Conservation (phyloP, 768 basidiomycete species). For the Tulasnella sp. region DNA sequence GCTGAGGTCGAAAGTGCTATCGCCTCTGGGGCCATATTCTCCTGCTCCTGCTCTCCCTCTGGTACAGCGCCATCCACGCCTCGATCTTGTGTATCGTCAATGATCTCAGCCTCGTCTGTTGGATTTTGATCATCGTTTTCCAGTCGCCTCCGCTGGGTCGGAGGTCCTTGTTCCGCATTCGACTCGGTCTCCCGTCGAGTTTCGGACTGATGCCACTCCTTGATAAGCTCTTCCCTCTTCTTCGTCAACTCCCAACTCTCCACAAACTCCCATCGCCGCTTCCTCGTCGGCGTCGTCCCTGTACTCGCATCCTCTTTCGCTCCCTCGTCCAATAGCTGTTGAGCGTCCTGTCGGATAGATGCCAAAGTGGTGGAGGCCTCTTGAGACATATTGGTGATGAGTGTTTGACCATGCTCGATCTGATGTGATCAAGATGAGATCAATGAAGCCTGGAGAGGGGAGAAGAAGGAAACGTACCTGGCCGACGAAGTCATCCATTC, state of each 20-base stretch:
- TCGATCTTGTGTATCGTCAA: not conserved
- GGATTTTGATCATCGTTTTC: not conserved
- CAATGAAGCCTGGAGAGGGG: not conserved
- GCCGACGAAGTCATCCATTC: not conserved
- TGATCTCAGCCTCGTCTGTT: not conserved
- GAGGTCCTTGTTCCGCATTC: not conserved
- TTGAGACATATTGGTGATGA: slow-evolving; percentile 37
- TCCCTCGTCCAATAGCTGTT: slow-evolving; percentile 13
- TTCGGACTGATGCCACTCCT: slow-evolving; percentile 14
- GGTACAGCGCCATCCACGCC: not conserved
- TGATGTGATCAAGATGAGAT: slow-evolving; percentile 23
- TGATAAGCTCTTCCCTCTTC: slow-evolving; percentile 48
- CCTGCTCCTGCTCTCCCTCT: not conserved
- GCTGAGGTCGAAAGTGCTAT: not conserved
- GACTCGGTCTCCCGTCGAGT: not conserved
- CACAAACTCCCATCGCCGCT: slow-evolving; percentile 57
- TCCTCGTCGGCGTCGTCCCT: slow-evolving; percentile 59
- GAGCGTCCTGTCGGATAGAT: slow-evolving; percentile 32
- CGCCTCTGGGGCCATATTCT: not conserved
- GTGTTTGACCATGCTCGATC: slow-evolving; percentile 35
- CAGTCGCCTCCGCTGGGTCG: no score
- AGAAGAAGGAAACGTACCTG: slow-evolving; percentile 4
- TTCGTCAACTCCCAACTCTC: slow-evolving; percentile 65
- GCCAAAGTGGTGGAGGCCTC: slow-evolving; percentile 36
- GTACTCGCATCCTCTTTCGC: slow-evolving; percentile 43